Conservation (phyloP, 345 rosid species). For the Streptanthus diversifolius region DNA sequence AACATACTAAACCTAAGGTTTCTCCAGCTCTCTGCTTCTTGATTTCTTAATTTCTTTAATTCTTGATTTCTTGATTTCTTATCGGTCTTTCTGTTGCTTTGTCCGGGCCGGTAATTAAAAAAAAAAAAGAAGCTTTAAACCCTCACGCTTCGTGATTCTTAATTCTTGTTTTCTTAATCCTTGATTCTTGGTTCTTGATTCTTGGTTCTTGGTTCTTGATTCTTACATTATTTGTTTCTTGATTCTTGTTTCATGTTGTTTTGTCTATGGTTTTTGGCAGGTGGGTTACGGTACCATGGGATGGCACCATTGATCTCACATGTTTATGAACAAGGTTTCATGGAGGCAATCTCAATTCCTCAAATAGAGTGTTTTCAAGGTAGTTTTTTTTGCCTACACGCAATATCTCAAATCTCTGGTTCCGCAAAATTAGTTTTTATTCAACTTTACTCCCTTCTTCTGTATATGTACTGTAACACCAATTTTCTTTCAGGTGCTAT, state of each 20-base stretch:
- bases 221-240: neutral
- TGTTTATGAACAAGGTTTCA: slow-evolving; percentile 69
- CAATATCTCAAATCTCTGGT: too few relatives aligned
- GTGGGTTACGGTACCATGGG: slow-evolving; percentile 92
- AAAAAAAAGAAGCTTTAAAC: too few relatives aligned
- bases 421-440: too few relatives aligned
- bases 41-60: neutral
- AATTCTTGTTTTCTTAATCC: neutral
- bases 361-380: slow-evolving; percentile 86
- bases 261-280: slow-evolving; percentile 36
- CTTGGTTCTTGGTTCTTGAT: neutral
- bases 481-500: slow-evolving; percentile 63
- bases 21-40: neutral
- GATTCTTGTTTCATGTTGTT: neutral
- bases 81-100: too few relatives aligned
- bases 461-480: too few relatives aligned
- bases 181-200: neutral
- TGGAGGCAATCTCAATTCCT: slow-evolving; percentile 87
- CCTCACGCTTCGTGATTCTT: too few relatives aligned
- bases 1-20: neutral
- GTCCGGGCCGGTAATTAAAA: too few relatives aligned
- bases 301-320: slow-evolving; percentile 93
- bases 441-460: too few relatives aligned
- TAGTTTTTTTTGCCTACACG: slow-evolving; percentile 14
- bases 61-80: neutral